Conservation (phyloP, 2,329 filamentous ascomycete species). For the Pestalotiopsis sp. region DNA sequence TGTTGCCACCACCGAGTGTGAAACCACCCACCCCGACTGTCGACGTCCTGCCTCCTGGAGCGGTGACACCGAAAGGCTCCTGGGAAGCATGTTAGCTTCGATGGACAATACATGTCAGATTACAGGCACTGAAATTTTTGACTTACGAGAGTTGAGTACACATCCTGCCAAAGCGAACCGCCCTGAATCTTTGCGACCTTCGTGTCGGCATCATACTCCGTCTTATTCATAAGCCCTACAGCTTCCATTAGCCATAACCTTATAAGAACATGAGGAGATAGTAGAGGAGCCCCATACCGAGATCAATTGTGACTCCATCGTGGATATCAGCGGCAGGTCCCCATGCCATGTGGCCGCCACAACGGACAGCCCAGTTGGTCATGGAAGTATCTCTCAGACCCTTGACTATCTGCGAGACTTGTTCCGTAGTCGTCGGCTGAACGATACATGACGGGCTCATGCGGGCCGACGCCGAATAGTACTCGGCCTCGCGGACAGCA, state of each 20-base stretch:
- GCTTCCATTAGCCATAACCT: neutral
- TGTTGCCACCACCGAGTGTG: constrained; percentile 26
- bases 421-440: constrained; percentile 8
- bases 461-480: constrained; percentile 8
- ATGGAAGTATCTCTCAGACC: constrained; percentile 16
- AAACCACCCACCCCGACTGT: constrained; percentile 29
- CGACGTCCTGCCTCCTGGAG: constrained; percentile 25
- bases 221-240: constrained; percentile 28
- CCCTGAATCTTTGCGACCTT: constrained; percentile 27
- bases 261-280: neutral
- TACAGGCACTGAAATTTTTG: neutral
- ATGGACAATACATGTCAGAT: neutral
- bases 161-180: neutral
- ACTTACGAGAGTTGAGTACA: neutral
- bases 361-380: constrained; percentile 15
- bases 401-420: constrained; percentile 11
- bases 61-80: constrained; percentile 18
- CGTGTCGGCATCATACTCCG: constrained; percentile 28
- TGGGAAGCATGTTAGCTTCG: neutral
- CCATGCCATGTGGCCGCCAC: constrained; percentile 16
- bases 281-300: neutral
- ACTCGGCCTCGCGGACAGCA: neutral
- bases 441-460: constrained; percentile 11
- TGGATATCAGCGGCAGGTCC: constrained; percentile 10
- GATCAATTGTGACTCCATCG: constrained; percentile 18